A percentile compares a stretch with the other conserved stretches of the same genome.
phyloP scores from a whole-genome alignment of 345 rosid genomes.

The Eucalyptus pauciflora region DNA sequence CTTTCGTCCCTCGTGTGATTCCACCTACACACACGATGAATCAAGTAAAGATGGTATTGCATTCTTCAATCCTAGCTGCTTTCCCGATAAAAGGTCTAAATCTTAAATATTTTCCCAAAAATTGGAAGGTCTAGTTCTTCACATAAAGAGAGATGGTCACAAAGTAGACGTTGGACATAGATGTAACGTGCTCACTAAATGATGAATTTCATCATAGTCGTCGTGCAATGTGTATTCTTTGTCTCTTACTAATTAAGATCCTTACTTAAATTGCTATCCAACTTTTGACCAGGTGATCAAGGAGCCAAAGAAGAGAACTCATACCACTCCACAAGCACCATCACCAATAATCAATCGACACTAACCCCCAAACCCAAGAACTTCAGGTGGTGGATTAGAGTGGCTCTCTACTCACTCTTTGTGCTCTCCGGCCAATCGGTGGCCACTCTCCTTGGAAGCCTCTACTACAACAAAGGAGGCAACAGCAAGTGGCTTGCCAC shows the following conservation, averaged over 20 bases:
- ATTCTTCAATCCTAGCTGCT: background rate
- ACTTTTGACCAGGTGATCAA: background rate
- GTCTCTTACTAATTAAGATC: background rate
- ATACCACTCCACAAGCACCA: background rate
- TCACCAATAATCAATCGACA: background rate
- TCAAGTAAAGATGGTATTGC: background rate
- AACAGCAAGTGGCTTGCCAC: slow-evolving; percentile 31
- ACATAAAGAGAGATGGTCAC: background rate
- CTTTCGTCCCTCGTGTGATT: background rate
- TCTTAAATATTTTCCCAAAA: background rate
- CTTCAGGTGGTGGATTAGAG: background rate
- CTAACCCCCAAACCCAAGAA: background rate
- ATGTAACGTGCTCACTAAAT: background rate
- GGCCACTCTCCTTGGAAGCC: slow-evolving; percentile 22
- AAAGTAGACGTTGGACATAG: background rate
- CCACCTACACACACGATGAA: background rate
- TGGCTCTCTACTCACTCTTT: background rate
- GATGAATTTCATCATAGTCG: background rate
- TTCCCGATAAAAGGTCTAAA: background rate
- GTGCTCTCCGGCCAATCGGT: slow-evolving; percentile 20
- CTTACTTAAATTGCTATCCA: background rate
- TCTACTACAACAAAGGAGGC: slow-evolving; percentile 31
- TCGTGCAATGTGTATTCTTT: background rate
- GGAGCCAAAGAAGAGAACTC: background rate
- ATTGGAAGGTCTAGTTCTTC: background rate